Base-by-base conservation (phyloP, 2,329 filamentous ascomycete genomes). In the Penicillium paneum region DNA sequence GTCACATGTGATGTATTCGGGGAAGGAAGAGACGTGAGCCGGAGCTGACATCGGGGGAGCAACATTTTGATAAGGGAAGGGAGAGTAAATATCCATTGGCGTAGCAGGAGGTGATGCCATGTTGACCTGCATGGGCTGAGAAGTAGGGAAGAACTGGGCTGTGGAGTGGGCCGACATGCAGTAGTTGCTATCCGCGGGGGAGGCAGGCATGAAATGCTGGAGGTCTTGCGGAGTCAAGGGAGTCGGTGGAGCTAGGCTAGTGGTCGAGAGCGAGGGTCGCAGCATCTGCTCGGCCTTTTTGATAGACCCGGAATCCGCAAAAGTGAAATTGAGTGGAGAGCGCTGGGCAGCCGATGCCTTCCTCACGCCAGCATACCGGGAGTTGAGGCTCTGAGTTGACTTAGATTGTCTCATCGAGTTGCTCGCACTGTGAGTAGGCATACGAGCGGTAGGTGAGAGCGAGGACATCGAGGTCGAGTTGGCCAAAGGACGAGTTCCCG, bases 321-420 rank as follows among this genome's bases (percentile, higher is more conserved):
- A 78, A 6, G 69, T 75, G 46, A 77, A 69, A 42, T 75, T 76
- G 34, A 78, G 65, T 21, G 78, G 78, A n/a, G 78, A 80, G 28
- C 75, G 71, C 47, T 78, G 78, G 42, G 74, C 68, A 39, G 72
- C 71, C 21, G 74, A 76, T 6, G 73, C 65, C 60, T 80, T 80
- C 19, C 77, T 68, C 28, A 80, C 71, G 45, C 77, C 76, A 0
- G 75, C 74, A 60, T 76, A 79, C 32, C 73, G 68, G 44, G 74
- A 69, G 60, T 74, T 74, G 8, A 79, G 69, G 54, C 69, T 72
- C 55, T 78, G 76, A 3, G 75, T 69, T 15, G 75, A 78, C 59
- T 79, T 78, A 38, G 73, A 72, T 32, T 78, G 76, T 56, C 74
- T 71, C 59, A 78, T 67, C n/a, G 67, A 64, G 59, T 76, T 74